Percentiles rank a stretch among this genome's conserved stretches.
Conservation (phyloP, 2,329 filamentous ascomycete species). For the Ascosphaera apis region DNA sequence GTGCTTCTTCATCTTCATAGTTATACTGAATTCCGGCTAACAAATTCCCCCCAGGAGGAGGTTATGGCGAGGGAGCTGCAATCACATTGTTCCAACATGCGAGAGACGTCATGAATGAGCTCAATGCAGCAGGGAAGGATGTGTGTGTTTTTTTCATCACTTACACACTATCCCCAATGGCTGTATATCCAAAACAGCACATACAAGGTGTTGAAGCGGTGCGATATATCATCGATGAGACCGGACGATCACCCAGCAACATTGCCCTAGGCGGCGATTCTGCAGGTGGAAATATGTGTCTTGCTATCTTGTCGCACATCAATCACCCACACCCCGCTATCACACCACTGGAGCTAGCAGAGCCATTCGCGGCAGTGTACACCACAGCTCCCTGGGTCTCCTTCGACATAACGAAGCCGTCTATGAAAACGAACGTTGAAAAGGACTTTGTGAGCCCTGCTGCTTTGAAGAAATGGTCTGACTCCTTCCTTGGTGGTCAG, state of each 20-base stretch:
- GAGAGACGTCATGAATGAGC: constrained; percentile 15
- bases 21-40: neutral
- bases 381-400: constrained; percentile 34
- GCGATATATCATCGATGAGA: constrained; percentile 15
- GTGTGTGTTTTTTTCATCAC: constrained; percentile 27
- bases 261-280: constrained; percentile 19
- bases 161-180: constrained; percentile 28
- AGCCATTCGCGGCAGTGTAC: constrained; percentile 22
- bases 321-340: constrained; percentile 32
- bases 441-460: constrained; percentile 27
- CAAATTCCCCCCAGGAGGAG: constrained; percentile 21
- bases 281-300: constrained; percentile 18
- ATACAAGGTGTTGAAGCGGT: constrained; percentile 16
- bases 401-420: constrained; percentile 23
- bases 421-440: constrained; percentile 22
- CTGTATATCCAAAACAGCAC: constrained; percentile 17
- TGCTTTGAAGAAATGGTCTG: constrained; percentile 23
- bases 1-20: neutral
- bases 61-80: constrained; percentile 24
- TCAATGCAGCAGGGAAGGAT: constrained; percentile 19
- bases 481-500: constrained; percentile 23
- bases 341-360: constrained; percentile 14
- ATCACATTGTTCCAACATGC: constrained; percentile 24
- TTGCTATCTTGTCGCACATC: constrained; percentile 14
- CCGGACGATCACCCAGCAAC: constrained; percentile 11